Conservation (phyloP, 2,329 filamentous ascomycete species). For the Trichoderma sp. region DNA sequence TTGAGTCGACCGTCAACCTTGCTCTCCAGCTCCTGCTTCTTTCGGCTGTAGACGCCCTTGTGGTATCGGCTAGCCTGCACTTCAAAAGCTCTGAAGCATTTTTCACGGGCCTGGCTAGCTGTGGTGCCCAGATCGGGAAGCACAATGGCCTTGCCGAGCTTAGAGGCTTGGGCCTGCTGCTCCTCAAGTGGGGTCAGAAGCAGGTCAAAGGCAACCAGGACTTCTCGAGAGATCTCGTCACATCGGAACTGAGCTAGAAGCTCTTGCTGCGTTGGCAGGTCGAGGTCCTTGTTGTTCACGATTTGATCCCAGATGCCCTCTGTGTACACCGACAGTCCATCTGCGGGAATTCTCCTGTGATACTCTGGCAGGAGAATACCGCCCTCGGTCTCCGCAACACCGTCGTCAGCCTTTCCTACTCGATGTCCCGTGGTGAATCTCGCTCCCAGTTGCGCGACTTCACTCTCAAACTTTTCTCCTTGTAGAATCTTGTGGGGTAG, state of each 20-base stretch:
- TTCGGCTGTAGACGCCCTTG: slow-evolving; percentile 89
- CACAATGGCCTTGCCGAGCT: slow-evolving; percentile 71
- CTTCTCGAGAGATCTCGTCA: slow-evolving; percentile 92
- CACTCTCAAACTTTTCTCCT: slow-evolving; percentile 82
- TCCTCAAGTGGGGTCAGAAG: slow-evolving; percentile 83
- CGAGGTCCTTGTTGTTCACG: slow-evolving; percentile 96
- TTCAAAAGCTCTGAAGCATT: slow-evolving; percentile 82
- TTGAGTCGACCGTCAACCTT: slow-evolving; percentile 91
- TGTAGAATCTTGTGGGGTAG: slow-evolving; percentile 97
- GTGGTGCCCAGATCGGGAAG: slow-evolving; percentile 72
- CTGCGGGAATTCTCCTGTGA: slow-evolving; percentile 91
- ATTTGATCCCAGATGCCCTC: slow-evolving; percentile 98
- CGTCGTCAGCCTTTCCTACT: slow-evolving; percentile 62
- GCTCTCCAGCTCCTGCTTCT: slow-evolving; percentile 78
- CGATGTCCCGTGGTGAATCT: slow-evolving; percentile 83
- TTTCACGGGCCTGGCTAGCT: slow-evolving; percentile 71
- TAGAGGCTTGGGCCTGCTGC: slow-evolving; percentile 72
- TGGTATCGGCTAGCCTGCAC: slow-evolving; percentile 91
- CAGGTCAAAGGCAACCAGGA: slow-evolving; percentile 79
- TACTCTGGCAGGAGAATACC: slow-evolving; percentile 92
- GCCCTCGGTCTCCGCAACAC: slow-evolving; percentile 73
- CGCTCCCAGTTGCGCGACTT: slow-evolving; percentile 76
- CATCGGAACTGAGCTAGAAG: slow-evolving; percentile 95
- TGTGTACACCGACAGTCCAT: slow-evolving; percentile 94
- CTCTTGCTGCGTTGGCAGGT: slow-evolving; percentile 95